These are phyloP conservation scores for Skeletonema grethae DNA, from an alignment of 108 stramenopile species.

Conservation along the genomic window DNA sequence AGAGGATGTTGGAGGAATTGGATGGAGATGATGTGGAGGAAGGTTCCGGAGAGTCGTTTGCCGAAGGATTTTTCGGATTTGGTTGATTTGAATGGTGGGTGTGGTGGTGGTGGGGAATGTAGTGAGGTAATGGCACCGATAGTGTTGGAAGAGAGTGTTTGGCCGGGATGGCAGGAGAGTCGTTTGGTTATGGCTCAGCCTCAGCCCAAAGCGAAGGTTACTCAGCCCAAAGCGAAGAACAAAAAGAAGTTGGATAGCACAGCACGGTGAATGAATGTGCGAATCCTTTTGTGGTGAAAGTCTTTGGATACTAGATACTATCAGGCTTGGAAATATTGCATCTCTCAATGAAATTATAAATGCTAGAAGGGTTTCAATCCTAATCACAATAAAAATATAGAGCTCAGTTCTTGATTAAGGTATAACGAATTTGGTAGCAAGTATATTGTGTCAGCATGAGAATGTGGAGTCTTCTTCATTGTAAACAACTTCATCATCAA, in stretches of 20 bases:
- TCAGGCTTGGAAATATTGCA: no score
- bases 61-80: slow-evolving; percentile 53
- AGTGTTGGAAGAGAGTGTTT: slow-evolving; percentile 22
- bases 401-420: no score
- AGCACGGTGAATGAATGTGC: no score
- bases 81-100: slow-evolving; percentile 14
- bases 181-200: background rate
- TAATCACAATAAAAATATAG: no score
- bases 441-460: no score
- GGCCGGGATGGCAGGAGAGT: slow-evolving; percentile 32
- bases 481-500: no score
- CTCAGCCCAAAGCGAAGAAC: background rate
- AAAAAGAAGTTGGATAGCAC: background rate
- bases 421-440: no score
- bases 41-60: slow-evolving; percentile 17
- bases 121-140: background rate
- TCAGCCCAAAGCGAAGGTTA: background rate
- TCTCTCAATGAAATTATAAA: no score
- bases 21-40: slow-evolving; percentile 43
- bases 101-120: slow-evolving; percentile 13
- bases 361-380: no score
- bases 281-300: no score
- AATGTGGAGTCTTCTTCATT: no score
- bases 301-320: no score
- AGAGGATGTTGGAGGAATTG: slow-evolving; percentile 77